Percentiles rank a stretch among this genome's conserved stretches.
Conservation (phyloP, 2,329 filamentous ascomycete species). For the Exserohilum rostratum region DNA sequence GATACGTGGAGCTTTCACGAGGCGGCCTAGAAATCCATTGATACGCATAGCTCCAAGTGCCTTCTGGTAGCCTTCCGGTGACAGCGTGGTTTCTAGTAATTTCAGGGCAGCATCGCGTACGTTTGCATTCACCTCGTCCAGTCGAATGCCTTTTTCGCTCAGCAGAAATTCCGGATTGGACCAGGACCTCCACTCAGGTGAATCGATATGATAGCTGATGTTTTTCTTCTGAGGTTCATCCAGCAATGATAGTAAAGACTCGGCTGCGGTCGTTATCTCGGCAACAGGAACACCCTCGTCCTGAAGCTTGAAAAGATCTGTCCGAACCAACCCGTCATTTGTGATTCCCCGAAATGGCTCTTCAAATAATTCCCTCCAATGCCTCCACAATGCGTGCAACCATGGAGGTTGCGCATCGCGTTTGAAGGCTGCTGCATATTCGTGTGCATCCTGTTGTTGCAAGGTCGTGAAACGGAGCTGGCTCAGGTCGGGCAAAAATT, state of each 20-base stretch:
- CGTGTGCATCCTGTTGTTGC: conserved; percentile 65
- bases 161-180: conserved; percentile 77
- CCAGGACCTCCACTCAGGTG: conserved; percentile 73
- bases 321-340: conserved; percentile 66
- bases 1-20: conserved; percentile 65
- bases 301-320: conserved; percentile 62
- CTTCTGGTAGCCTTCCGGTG: conserved; percentile 74
- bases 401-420: conserved; percentile 66
- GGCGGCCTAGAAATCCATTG: conserved; percentile 75
- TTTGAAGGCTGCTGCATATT: conserved; percentile 67
- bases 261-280: conserved; percentile 53
- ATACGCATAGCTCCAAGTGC: conserved; percentile 72
- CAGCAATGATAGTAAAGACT: conserved; percentile 56
- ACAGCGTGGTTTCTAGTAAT: conserved; percentile 54
- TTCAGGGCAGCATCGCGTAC: neutral
- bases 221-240: conserved; percentile 56
- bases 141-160: conserved; percentile 61
- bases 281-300: conserved; percentile 68
- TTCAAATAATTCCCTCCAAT: conserved; percentile 49
- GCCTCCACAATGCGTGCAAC: conserved; percentile 55
- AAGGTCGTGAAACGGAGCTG: conserved; percentile 67
- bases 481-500: conserved; percentile 63
- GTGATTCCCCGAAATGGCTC: conserved; percentile 77
- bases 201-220: conserved; percentile 67
- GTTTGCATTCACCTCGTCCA: conserved; percentile 61